Conservation (phyloP, 2,329 filamentous ascomycete species). For the Didymosphaeria variabile region DNA sequence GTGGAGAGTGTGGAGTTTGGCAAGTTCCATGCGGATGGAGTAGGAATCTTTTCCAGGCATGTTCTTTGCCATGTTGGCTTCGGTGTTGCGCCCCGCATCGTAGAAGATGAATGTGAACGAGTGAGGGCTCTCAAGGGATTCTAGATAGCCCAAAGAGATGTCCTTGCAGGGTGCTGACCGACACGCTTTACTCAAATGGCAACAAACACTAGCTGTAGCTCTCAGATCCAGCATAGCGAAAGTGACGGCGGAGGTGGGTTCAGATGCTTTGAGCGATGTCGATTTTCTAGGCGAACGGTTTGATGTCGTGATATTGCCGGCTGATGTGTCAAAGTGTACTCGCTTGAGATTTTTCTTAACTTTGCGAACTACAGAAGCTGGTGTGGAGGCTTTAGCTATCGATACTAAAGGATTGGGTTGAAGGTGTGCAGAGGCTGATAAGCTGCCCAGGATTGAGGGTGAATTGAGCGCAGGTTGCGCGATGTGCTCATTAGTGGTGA, state of each 20-base stretch:
- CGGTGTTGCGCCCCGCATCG: conserved; percentile 11
- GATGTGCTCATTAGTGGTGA: conserved; percentile 9
- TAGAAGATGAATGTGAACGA: conserved; percentile 20
- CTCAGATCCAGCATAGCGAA: conserved; percentile 18
- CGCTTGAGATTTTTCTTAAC: conserved; percentile 11
- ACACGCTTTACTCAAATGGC: conserved; percentile 21
- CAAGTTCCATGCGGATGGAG: conserved; percentile 11
- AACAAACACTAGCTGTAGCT: conserved; percentile 21
- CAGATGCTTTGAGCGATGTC: not conserved
- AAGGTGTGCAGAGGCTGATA: not conserved
- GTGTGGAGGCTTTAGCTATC: not conserved
- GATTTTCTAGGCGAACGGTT: not conserved
- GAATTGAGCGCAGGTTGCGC: not conserved
- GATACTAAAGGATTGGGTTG: not conserved
- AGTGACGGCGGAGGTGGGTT: not conserved
- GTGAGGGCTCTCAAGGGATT: conserved; percentile 6
- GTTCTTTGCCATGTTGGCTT: conserved; percentile 6
- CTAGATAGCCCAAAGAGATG: conserved; percentile 19
- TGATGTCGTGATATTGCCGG: not conserved
- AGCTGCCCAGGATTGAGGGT: not conserved
- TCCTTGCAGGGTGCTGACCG: conserved; percentile 12
- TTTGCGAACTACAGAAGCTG: not conserved
- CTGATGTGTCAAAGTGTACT: conserved; percentile 9
- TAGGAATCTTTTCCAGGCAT: conserved; percentile 1
- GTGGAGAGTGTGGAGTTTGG: conserved; percentile 12